Evolutionary conservation across 352 stramenopile species (phyloP).

Genomic region (Globisporangium okanoganense): DNA sequence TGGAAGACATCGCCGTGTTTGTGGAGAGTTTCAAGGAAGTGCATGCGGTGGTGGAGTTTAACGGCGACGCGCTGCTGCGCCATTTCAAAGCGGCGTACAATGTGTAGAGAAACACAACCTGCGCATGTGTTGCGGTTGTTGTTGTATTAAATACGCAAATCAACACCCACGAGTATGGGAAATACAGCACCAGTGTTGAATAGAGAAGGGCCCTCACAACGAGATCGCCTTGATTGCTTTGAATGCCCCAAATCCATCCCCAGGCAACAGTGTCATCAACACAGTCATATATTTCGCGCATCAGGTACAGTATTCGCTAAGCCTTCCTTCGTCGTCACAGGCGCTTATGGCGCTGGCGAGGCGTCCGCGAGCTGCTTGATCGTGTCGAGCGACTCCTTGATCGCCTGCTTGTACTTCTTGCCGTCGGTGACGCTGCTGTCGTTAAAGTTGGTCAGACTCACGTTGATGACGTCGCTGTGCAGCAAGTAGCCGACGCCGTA

Average conservation of each 20-base stretch:
- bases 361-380: conserved; percentile 73
- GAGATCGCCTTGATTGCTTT: no score
- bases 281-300: background rate
- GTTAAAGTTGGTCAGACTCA: conserved; percentile 87
- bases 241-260: no score
- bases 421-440: conserved; percentile 64
- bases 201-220: background rate
- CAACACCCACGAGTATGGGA: no score
- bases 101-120: conserved; percentile 9
- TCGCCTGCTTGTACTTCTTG: conserved; percentile 61
- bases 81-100: conserved; percentile 60
- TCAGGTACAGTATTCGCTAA: no score
- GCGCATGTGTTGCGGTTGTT: no score
- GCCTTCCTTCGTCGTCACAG: no score
- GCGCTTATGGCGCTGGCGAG: conserved; percentile 15
- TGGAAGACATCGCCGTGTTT: conserved; percentile 73
- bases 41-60: conserved; percentile 59
- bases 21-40: conserved; percentile 73
- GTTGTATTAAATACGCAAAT: no score
- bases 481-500: conserved; percentile 91
- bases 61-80: conserved; percentile 52
- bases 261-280: background rate
- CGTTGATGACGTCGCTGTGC: conserved; percentile 77
- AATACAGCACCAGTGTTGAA: background rate
- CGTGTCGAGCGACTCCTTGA: conserved; percentile 68